Evolutionary conservation across 2,329 filamentous ascomycete genomes (phyloP).

Genomic region (Trichothecium roseum): DNA sequence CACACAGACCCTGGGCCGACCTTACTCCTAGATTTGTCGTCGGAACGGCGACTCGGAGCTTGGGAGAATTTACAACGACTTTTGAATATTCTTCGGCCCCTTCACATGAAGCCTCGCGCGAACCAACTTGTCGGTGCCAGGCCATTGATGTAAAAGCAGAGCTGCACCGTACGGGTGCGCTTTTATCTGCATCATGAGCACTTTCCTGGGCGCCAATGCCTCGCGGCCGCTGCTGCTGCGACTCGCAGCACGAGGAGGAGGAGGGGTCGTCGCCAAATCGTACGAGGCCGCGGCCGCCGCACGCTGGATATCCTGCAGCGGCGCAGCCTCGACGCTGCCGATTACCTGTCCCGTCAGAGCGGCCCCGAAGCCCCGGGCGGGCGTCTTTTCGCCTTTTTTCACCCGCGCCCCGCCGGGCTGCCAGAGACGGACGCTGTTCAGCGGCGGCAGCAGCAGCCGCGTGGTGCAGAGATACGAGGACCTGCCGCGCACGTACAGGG

Average conservation of each 20-base stretch:
- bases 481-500: conserved; percentile 46
- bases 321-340: conserved; percentile 4
- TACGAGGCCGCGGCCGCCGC: conserved; percentile 4
- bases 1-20: too few relatives aligned
- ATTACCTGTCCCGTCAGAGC: conserved; percentile 5
- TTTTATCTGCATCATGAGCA: conserved; percentile 9
- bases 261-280: conserved; percentile 4
- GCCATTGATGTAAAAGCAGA: neutral
- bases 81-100: neutral
- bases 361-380: neutral
- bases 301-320: conserved; percentile 12
- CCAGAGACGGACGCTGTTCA: conserved; percentile 22
- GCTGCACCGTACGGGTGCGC: neutral
- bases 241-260: conserved; percentile 13
- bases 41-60: too few relatives aligned
- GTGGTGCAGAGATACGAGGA: conserved; percentile 41
- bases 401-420: conserved; percentile 10
- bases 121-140: too few relatives aligned
- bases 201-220: conserved; percentile 16
- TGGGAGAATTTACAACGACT: too few relatives aligned
- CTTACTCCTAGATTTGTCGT: too few relatives aligned
- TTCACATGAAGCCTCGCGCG: too few relatives aligned
- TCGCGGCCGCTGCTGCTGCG: conserved; percentile 19
- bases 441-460: conserved; percentile 18
- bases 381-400: conserved; percentile 2